Percentiles rank a stretch among this genome's conserved stretches.
These are phyloP conservation scores for Heliamphora pulchella DNA, from an alignment of 179 eudicot genomes.

Conservation along the genomic window DNA sequence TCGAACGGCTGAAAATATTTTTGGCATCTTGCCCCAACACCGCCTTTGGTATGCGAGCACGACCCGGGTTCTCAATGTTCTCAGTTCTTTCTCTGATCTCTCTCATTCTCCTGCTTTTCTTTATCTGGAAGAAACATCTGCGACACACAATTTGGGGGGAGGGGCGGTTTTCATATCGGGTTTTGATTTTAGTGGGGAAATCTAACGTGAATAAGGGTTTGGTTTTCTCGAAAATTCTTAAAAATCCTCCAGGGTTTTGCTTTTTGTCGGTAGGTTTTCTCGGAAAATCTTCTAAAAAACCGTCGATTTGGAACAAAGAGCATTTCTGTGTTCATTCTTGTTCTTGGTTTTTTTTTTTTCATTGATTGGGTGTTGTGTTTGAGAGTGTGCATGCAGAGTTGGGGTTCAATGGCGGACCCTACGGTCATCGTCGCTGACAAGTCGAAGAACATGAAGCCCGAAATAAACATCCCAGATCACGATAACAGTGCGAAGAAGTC, in stretches of 20 bases:
- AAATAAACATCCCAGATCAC: conserved; percentile 8
- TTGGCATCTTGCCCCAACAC: too few species aligned
- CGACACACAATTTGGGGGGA: neutral
- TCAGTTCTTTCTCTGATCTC: too few species aligned
- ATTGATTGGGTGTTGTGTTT: neutral
- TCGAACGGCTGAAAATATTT: too few species aligned
- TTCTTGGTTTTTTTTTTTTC: neutral
- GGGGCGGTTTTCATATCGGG: neutral
- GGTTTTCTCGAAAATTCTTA: conserved; percentile 1
- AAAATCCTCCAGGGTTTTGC: neutral
- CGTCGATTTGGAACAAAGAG: conserved; percentile 10
- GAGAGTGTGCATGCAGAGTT: neutral
- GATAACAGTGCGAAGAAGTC: conserved; percentile 23
- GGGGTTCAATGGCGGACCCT: conserved; percentile 37
- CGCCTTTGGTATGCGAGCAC: too few species aligned
- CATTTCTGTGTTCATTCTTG: neutral
- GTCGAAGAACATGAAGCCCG: conserved; percentile 10
- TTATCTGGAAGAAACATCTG: neutral
- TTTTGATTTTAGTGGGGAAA: conserved; percentile 1
- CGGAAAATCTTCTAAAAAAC: neutral
- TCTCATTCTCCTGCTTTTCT: neutral
- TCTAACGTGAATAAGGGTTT: neutral
- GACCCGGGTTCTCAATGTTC: too few species aligned
- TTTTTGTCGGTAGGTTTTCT: neutral
- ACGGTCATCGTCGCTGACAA: conserved; percentile 31